phyloP scores from a whole-genome alignment of 352 stramenopile species.

The Pythium angustatum region DNA sequence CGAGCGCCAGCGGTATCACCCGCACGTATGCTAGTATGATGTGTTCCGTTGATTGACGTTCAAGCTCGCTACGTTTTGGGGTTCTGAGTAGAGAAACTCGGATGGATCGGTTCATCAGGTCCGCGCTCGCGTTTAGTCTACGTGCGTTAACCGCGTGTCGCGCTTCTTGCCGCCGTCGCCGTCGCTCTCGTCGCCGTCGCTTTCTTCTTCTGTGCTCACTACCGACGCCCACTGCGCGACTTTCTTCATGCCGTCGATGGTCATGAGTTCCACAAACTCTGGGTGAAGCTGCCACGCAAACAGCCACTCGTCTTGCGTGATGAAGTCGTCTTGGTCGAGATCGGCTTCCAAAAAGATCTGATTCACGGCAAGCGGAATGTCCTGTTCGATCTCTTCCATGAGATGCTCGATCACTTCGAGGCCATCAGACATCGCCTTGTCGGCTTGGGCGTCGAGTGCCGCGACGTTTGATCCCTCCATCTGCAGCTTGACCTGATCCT shows the following conservation, averaged over 20 bases:
- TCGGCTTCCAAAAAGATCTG: slow-evolving; percentile 82
- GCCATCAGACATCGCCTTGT: slow-evolving; percentile 55
- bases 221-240: slow-evolving; percentile 77
- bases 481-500: slow-evolving; percentile 71
- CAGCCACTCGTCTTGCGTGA: slow-evolving; percentile 80
- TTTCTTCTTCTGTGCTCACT: slow-evolving; percentile 36
- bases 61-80: neutral
- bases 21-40: too few relatives aligned
- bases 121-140: slow-evolving; percentile 40
- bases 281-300: slow-evolving; percentile 77
- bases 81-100: neutral
- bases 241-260: slow-evolving; percentile 86
- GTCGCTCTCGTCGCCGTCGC: slow-evolving; percentile 30
- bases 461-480: slow-evolving; percentile 48
- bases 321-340: slow-evolving; percentile 78
- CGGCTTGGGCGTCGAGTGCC: slow-evolving; percentile 36
- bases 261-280: slow-evolving; percentile 83
- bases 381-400: slow-evolving; percentile 78
- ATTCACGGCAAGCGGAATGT: slow-evolving; percentile 82
- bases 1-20: too few relatives aligned
- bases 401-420: slow-evolving; percentile 62
- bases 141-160: slow-evolving; percentile 59
- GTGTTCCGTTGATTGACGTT: too few relatives aligned
- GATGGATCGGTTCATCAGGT: neutral
- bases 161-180: slow-evolving; percentile 26